Conservation (phyloP, 176 grass and related monocot species). For the bread wheat (Triticum aestivum) region DNA sequence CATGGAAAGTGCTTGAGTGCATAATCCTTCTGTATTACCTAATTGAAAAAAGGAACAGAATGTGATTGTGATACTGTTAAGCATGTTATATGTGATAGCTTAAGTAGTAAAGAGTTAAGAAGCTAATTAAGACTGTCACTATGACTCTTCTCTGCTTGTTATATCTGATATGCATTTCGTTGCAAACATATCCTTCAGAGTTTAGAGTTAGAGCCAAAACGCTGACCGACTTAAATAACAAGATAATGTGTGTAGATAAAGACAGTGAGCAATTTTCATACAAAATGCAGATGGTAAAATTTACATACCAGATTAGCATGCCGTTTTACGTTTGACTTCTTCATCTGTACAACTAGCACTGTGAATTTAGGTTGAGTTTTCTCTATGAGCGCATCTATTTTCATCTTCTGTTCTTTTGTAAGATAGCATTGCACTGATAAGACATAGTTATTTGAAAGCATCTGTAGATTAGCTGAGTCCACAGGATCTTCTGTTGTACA, state of each 20-base stretch:
- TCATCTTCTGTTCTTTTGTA: not conserved
- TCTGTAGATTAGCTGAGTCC: not conserved
- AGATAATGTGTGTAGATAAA: not conserved
- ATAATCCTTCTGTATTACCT: slow-evolving; percentile 37
- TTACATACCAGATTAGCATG: not conserved
- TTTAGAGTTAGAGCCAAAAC: no score
- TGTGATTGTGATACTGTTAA: not conserved
- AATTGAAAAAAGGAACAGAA: not conserved
- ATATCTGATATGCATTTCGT: no score
- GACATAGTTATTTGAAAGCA: not conserved
- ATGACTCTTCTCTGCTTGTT: no score
- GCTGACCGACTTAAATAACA: not conserved
- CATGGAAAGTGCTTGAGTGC: slow-evolving; percentile 7
- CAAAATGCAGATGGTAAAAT: not conserved
- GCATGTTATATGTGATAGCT: not conserved
- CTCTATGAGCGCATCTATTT: not conserved
- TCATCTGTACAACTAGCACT: slow-evolving; percentile 23
- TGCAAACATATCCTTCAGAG: no score
- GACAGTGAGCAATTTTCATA: no score
- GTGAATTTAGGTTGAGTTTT: slow-evolving; percentile 3
- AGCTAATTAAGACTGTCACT: not conserved
- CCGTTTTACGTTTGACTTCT: not conserved
- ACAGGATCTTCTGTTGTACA: not conserved
- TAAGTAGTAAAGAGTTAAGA: not conserved
- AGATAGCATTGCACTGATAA: not conserved